phyloP scores from a whole-genome alignment of 2,329 filamentous ascomycete genomes.

The Talaromyces sp. region DNA sequence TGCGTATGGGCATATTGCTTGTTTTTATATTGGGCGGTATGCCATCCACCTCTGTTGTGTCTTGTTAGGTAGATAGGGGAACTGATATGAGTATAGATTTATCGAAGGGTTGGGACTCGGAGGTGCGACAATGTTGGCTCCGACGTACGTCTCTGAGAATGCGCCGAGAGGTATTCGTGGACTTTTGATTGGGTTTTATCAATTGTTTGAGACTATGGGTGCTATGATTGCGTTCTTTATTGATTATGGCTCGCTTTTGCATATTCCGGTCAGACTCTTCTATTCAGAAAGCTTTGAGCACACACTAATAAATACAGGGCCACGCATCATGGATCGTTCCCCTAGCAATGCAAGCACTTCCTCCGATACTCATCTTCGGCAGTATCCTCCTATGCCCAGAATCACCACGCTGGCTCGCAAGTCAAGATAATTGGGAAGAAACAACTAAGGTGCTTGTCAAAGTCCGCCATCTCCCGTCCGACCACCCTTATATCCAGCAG shows the following conservation, averaged over 20 bases:
- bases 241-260: conserved; percentile 44
- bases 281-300: conserved; percentile 27
- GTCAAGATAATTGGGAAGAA: conserved; percentile 62
- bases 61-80: too few relatives aligned
- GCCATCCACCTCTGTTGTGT: not conserved
- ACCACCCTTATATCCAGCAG: conserved; percentile 51
- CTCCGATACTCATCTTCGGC: conserved; percentile 46
- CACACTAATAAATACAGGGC: conserved; percentile 23
- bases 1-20: not conserved
- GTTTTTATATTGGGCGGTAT: not conserved
- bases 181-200: conserved; percentile 52
- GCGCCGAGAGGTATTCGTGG: conserved; percentile 56
- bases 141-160: conserved; percentile 58
- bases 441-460: conserved; percentile 53
- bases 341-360: conserved; percentile 60
- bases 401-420: conserved; percentile 63
- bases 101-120: conserved; percentile 28
- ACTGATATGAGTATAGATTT: not conserved
- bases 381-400: conserved; percentile 50
- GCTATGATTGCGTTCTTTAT: conserved; percentile 39
- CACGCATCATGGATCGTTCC: conserved; percentile 56
- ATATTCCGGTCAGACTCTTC: conserved; percentile 40
- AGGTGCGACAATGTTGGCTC: conserved; percentile 52
- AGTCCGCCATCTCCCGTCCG: conserved; percentile 52
- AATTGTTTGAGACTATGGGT: conserved; percentile 53